These are phyloP conservation scores for Begonia masoniana DNA, from an alignment of 306 rosid genomes.

Conservation along the genomic window DNA sequence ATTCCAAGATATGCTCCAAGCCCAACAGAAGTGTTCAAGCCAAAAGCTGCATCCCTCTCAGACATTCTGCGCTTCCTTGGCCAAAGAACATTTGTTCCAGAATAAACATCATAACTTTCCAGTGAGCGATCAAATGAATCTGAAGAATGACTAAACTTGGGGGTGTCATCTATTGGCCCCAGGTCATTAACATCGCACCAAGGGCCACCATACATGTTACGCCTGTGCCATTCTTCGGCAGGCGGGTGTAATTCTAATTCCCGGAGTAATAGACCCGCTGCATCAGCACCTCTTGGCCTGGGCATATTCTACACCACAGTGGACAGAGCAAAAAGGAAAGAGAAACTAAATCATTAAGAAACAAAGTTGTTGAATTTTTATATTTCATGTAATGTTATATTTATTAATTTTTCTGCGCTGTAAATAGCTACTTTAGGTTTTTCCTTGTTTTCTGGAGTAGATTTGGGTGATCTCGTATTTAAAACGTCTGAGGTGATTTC, in stretches of 20 bases:
- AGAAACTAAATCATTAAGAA: constrained; percentile 1
- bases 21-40: constrained; percentile 88
- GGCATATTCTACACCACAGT: constrained; percentile 62
- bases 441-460: no score
- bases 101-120: constrained; percentile 44
- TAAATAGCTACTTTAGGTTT: no score
- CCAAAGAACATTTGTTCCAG: constrained; percentile 70
- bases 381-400: no score
- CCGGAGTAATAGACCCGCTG: constrained; percentile 83
- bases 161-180: constrained; percentile 39
- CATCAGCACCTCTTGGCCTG: constrained; percentile 92
- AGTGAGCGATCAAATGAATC: constrained; percentile 46
- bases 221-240: constrained; percentile 92
- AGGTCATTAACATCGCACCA: constrained; percentile 65
- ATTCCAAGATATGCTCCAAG: constrained; percentile 93
- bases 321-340: constrained; percentile 4
- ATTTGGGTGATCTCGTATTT: no score
- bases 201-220: constrained; percentile 80
- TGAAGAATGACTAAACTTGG: constrained; percentile 44
- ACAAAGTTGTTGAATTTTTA: no score
- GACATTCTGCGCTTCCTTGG: constrained; percentile 98
- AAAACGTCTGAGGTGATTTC: no score
- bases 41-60: constrained; percentile 99
- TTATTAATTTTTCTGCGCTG: no score
- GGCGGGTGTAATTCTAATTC: constrained; percentile 96